Percentiles rank a stretch among this genome's conserved stretches.
Evolutionary conservation across 306 rosid genomes (phyloP).

Genomic region (Dalbergia cultrata): DNA sequence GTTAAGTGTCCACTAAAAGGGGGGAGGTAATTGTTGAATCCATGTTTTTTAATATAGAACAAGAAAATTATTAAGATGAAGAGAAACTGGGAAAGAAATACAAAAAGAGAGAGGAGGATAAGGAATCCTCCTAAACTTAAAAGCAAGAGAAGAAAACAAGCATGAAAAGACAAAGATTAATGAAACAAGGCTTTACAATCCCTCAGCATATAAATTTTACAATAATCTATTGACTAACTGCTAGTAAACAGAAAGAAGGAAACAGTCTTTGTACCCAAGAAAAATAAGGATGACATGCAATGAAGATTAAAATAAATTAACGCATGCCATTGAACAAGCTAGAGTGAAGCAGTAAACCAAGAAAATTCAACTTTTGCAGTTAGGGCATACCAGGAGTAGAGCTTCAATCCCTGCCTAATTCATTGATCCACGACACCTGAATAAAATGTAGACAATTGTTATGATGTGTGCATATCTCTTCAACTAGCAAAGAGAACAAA

Average conservation of each 20-base stretch:
- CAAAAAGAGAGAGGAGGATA: neutral
- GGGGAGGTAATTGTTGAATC: neutral
- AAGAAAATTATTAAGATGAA: neutral
- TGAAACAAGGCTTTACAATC: neutral
- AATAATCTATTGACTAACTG: neutral
- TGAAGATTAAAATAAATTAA: slow-evolving; percentile 25
- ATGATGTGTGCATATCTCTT: slow-evolving; percentile 1
- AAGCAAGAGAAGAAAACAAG: neutral
- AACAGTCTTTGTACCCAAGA: slow-evolving; percentile 22
- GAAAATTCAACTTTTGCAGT: slow-evolving; percentile 36
- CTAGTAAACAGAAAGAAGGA: neutral
- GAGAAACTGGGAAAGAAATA: neutral
- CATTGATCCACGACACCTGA: slow-evolving; percentile 95
- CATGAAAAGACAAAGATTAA: neutral
- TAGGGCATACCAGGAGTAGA: slow-evolving; percentile 53
- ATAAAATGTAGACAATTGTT: slow-evolving; percentile 34
- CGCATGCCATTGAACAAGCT: slow-evolving; percentile 20
- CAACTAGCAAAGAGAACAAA: slow-evolving; percentile 12
- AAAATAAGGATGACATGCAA: slow-evolving; percentile 24
- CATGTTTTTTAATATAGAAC: too few species aligned
- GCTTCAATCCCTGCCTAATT: slow-evolving; percentile 63
- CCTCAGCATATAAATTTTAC: neutral
- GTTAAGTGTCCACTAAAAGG: slow-evolving; percentile 7
- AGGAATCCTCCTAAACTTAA: neutral
- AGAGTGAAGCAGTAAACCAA: slow-evolving; percentile 31